Percentiles rank a stretch among this genome's conserved stretches.
Conservation (phyloP, 2,329 filamentous ascomycete species). For the Diaporthe humulicola region DNA sequence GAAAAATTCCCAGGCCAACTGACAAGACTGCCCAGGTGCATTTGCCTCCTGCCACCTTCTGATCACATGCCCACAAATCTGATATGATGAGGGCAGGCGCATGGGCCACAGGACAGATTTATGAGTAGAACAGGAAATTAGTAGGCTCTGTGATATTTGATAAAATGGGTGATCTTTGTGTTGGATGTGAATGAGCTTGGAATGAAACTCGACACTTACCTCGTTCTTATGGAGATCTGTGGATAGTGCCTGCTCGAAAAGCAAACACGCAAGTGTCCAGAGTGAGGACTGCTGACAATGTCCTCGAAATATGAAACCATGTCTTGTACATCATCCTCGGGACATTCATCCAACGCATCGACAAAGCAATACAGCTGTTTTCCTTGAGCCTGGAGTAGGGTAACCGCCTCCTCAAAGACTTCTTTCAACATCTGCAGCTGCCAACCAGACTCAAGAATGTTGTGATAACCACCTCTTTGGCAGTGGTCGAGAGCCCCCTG, state of each 20-base stretch:
- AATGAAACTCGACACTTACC: conserved; percentile 45
- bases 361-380: conserved; percentile 44
- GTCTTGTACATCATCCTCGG: conserved; percentile 54
- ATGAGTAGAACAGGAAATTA: too few relatives aligned
- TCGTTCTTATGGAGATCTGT: conserved; percentile 47
- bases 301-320: conserved; percentile 59
- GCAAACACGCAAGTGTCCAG: conserved; percentile 50
- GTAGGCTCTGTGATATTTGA: too few relatives aligned
- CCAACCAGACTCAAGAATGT: background rate
- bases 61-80: too few relatives aligned
- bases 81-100: too few relatives aligned
- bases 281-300: conserved; percentile 47
- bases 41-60: too few relatives aligned
- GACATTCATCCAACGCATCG: conserved; percentile 64
- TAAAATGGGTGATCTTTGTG: background rate
- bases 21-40: too few relatives aligned
- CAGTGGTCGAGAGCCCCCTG: conserved; percentile 49
- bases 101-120: too few relatives aligned
- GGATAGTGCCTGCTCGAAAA: conserved; percentile 63
- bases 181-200: conserved; percentile 50
- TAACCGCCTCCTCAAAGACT: conserved; percentile 43
- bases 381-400: conserved; percentile 21
- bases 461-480: background rate
- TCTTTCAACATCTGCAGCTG: conserved; percentile 43
- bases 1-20: too few relatives aligned